phyloP scores from a whole-genome alignment of 169 alveolate species.

The Sarcocystis neurona region DNA sequence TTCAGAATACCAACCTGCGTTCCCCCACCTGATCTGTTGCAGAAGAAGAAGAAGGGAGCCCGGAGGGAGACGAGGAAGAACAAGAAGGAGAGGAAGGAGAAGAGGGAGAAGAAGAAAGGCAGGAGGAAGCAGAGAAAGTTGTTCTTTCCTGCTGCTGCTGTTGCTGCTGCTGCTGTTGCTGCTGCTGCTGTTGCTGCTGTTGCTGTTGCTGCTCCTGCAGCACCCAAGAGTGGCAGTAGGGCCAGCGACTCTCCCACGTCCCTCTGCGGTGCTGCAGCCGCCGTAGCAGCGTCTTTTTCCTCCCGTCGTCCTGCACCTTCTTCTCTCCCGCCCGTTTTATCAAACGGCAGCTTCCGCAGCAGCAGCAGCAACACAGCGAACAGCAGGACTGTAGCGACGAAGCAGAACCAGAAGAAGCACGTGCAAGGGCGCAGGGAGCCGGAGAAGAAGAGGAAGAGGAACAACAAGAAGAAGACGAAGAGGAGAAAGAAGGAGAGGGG shows the following conservation, averaged over 20 bases:
- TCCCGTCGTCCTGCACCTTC: not conserved
- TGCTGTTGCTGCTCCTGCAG: not conserved
- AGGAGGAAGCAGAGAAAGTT: not conserved
- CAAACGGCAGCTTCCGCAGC: not conserved
- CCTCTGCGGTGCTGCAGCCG: not conserved
- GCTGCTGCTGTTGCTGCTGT: not conserved
- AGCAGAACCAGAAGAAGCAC: not conserved
- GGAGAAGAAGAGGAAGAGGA: not conserved
- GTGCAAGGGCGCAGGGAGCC: not conserved
- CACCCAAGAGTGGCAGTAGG: conserved; percentile 10
- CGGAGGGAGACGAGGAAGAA: not conserved
- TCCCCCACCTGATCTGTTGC: not conserved
- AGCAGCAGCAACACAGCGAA: not conserved
- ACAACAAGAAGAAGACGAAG: not conserved
- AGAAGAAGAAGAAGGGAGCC: not conserved
- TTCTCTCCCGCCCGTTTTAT: not conserved
- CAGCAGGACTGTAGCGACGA: not conserved
- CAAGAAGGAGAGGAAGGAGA: not conserved
- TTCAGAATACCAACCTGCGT: not conserved
- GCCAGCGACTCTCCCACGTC: not conserved
- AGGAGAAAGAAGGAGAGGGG: not conserved
- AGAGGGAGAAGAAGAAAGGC: not conserved
- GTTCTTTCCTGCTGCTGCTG: not conserved
- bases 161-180: not conserved
- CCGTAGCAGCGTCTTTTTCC: not conserved